Percentiles rank a stretch among this genome's conserved stretches.
Evolutionary conservation across 306 rosid genomes (phyloP).

Genomic region (Morella rubra): DNA sequence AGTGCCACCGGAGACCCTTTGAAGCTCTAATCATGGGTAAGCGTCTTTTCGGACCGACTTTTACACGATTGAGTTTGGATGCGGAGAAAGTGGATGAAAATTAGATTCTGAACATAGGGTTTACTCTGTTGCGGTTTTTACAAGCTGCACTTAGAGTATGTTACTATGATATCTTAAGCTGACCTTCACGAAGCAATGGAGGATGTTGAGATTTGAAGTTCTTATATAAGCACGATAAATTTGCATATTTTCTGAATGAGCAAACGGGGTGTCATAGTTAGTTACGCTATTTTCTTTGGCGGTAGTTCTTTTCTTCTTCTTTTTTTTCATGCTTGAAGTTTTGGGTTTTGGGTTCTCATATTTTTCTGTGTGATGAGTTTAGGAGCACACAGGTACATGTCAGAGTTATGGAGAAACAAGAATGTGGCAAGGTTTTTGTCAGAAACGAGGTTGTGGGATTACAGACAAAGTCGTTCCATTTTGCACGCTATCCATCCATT

Average conservation of each 20-base stretch:
- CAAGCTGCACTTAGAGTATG: neutral
- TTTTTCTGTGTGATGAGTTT: neutral
- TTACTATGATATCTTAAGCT: neutral
- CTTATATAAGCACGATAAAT: neutral
- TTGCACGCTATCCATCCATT: neutral
- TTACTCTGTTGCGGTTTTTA: neutral
- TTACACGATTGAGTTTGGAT: neutral
- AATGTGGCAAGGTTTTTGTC: conserved; percentile 28
- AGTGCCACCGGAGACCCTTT: neutral
- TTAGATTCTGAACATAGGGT: neutral
- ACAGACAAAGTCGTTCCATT: neutral
- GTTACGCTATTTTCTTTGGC: neutral
- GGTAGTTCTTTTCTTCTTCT: neutral
- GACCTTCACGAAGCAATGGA: too few relatives aligned
- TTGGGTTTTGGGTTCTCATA: conserved; percentile 12
- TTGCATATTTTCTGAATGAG: neutral
- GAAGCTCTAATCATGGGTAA: neutral
- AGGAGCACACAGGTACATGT: conserved; percentile 34
- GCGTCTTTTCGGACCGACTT: neutral
- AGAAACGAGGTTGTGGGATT: conserved; percentile 21
- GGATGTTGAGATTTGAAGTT: neutral
- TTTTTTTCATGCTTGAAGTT: neutral
- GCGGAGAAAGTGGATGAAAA: neutral
- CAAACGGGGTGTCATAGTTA: neutral
- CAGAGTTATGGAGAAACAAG: conserved; percentile 37